A percentile compares a stretch with the other conserved stretches of the same genome.
phyloP scores from a whole-genome alignment of 2,329 filamentous ascomycete genomes.

The Dactylella cylindrospora region DNA sequence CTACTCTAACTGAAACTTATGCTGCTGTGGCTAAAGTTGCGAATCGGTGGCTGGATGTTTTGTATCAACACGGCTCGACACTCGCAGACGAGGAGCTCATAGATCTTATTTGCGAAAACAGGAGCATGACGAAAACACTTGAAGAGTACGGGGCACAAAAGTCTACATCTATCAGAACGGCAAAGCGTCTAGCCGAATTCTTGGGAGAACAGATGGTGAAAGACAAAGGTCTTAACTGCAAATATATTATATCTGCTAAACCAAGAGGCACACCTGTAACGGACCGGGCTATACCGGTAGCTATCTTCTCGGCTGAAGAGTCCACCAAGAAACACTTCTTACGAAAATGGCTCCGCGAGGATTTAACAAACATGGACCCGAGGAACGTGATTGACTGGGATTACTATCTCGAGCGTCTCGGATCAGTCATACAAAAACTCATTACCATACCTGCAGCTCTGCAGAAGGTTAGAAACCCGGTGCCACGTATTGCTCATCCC shows the following conservation, averaged over 20 bases:
- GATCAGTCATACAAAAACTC: conserved; percentile 96
- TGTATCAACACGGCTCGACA: conserved; percentile 83
- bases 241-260: conserved; percentile 92
- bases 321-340: conserved; percentile 84
- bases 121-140: conserved; percentile 94
- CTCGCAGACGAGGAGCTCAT: conserved; percentile 96
- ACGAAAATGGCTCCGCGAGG: conserved; percentile 93
- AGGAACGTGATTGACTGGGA: conserved; percentile 90
- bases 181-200: conserved; percentile 91
- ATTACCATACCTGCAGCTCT: conserved; percentile 97
- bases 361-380: conserved; percentile 86
- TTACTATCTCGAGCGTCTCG: conserved; percentile 93
- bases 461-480: conserved; percentile 91
- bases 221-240: conserved; percentile 98
- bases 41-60: conserved; percentile 93
- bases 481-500: conserved; percentile 87
- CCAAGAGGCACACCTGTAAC: conserved; percentile 90
- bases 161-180: conserved; percentile 98
- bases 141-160: conserved; percentile 96
- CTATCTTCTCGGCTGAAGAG: conserved; percentile 93
- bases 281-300: conserved; percentile 88
- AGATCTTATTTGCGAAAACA: conserved; percentile 99
- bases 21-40: conserved; percentile 88
- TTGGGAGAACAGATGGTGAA: conserved; percentile 98
- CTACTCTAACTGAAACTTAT: conserved; percentile 85